phyloP scores from a whole-genome alignment of 2,329 filamentous ascomycete genomes.

The Exophiala phaeomuriformis region DNA sequence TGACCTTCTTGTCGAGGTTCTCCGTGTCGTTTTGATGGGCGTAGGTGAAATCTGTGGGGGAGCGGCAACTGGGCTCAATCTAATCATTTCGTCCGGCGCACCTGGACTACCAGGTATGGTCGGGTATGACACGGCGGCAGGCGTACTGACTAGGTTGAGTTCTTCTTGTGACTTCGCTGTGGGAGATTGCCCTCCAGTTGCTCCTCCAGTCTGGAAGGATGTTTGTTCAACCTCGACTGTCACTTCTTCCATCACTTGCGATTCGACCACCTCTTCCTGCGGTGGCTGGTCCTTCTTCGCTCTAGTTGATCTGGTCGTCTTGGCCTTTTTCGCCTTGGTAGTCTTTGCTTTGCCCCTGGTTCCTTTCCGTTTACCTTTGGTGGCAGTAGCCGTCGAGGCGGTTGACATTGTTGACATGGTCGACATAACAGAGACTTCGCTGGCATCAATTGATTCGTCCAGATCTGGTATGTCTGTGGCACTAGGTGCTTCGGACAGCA shows the following conservation, averaged over 20 bases:
- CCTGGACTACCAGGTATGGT: slow-evolving; percentile 12
- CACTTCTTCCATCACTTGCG: not conserved
- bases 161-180: slow-evolving; percentile 34
- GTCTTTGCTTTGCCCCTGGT: slow-evolving; percentile 31
- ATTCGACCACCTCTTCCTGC: slow-evolving; percentile 12
- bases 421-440: slow-evolving; percentile 42
- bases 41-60: slow-evolving; percentile 17
- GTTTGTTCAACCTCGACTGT: not conserved
- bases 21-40: slow-evolving; percentile 6
- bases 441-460: slow-evolving; percentile 51
- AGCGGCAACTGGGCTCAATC: slow-evolving; percentile 11
- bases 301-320: slow-evolving; percentile 21
- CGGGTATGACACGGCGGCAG: slow-evolving; percentile 14
- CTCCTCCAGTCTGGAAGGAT: not conserved
- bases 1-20: slow-evolving; percentile 2
- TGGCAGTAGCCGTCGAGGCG: slow-evolving; percentile 35
- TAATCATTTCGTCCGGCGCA: slow-evolving; percentile 4
- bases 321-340: slow-evolving; percentile 33
- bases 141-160: slow-evolving; percentile 6
- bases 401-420: slow-evolving; percentile 31
- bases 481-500: slow-evolving; percentile 38
- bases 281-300: slow-evolving; percentile 25
- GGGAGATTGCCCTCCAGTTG: slow-evolving; percentile 29
- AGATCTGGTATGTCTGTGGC: slow-evolving; percentile 32
- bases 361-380: slow-evolving; percentile 42